Conservation (phyloP, 2,329 filamentous ascomycete species). For the Leptographium procerum region DNA sequence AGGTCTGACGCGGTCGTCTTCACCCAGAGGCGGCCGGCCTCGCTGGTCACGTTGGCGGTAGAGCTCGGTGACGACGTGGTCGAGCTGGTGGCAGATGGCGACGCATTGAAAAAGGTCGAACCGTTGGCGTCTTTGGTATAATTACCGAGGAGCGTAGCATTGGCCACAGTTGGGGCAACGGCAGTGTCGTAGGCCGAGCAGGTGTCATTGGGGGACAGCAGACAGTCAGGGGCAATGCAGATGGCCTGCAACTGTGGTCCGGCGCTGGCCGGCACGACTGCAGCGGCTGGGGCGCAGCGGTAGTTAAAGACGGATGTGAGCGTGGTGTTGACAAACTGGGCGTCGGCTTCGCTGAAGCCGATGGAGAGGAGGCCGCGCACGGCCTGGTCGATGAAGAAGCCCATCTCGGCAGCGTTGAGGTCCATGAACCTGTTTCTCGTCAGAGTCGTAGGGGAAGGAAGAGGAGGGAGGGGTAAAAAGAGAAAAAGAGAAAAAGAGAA, state of each 20-base stretch:
- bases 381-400: constrained; percentile 9
- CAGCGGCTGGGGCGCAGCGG: constrained; percentile 7
- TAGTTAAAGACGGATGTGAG: constrained; percentile 4
- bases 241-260: constrained; percentile 7
- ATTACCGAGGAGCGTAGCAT: constrained; percentile 7
- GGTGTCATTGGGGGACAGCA: constrained; percentile 5
- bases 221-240: constrained; percentile 8
- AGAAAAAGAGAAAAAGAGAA: neutral
- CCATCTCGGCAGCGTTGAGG: constrained; percentile 5
- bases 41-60: neutral
- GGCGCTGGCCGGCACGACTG: constrained; percentile 5
- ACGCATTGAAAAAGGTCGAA: neutral
- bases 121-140: constrained; percentile 6
- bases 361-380: constrained; percentile 5
- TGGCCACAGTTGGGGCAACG: constrained; percentile 4
- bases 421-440: constrained; percentile 5
- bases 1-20: neutral
- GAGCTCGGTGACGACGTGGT: neutral
- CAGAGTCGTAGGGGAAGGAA: neutral
- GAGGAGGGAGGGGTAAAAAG: neutral
- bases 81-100: neutral
- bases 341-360: constrained; percentile 5
- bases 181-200: constrained; percentile 5
- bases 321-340: constrained; percentile 7
- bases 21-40: neutral